These are phyloP conservation scores for Lachnellula occidentalis DNA, from an alignment of 2,329 filamentous ascomycete species.

Conservation along the genomic window DNA sequence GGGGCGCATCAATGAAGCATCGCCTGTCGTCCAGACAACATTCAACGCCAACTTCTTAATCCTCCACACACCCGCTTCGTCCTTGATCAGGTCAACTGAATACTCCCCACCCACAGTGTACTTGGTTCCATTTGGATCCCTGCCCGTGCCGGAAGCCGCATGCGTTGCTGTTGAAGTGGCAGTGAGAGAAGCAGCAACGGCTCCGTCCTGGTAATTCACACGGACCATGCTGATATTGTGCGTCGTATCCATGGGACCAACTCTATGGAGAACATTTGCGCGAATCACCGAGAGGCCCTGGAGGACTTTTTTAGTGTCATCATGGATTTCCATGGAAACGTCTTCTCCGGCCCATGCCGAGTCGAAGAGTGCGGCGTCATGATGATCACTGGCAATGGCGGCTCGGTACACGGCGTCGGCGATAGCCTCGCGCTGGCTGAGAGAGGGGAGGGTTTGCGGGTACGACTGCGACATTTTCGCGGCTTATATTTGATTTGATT, in stretches of 20 bases:
- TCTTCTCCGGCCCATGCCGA: conserved; percentile 18
- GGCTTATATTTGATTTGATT: no score
- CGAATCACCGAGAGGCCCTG: conserved; percentile 11
- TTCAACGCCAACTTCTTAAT: conserved; percentile 30
- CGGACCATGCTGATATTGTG: conserved; percentile 31
- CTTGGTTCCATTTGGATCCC: conserved; percentile 18
- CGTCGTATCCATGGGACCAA: conserved; percentile 28
- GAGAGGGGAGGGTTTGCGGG: conserved; percentile 8
- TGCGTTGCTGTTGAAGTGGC: conserved; percentile 28
- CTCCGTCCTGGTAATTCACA: conserved; percentile 26
- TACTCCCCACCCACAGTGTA: conserved; percentile 29
- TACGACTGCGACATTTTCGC: not conserved
- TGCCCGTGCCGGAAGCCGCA: conserved; percentile 25
- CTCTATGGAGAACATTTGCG: conserved; percentile 10
- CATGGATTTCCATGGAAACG: conserved; percentile 7
- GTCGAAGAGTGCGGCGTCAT: conserved; percentile 21
- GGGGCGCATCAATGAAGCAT: conserved; percentile 13
- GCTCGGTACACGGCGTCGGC: conserved; percentile 25
- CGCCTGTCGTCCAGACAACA: conserved; percentile 30
- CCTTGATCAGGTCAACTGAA: conserved; percentile 28
- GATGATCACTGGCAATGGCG: conserved; percentile 21
- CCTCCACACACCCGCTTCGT: conserved; percentile 33
- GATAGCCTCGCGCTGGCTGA: conserved; percentile 25
- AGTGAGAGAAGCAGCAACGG: conserved; percentile 24
- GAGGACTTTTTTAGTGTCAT: not conserved